A percentile compares a stretch with the other conserved stretches of the same genome.
These are phyloP conservation scores for Yamadazyma sp. DNA, from an alignment of 1,139 yeast species.

Conservation along the genomic window DNA sequence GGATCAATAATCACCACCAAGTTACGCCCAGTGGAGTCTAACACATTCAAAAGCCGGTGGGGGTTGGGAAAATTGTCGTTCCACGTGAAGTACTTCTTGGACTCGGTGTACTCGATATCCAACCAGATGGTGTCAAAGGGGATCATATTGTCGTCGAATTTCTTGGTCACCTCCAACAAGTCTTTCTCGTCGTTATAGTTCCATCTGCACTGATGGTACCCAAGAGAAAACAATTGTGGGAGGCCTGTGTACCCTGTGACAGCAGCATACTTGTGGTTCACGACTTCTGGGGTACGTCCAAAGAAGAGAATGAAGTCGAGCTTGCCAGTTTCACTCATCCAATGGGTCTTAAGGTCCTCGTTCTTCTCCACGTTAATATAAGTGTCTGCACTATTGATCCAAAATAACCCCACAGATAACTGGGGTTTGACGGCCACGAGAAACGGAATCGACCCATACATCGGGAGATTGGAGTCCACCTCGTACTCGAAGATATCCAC, in stretches of 20 bases:
- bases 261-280: constrained; percentile 62
- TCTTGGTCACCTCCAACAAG: constrained; percentile 64
- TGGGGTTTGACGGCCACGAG: constrained; percentile 66
- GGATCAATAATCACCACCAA: constrained; percentile 89
- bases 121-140: constrained; percentile 96
- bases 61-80: constrained; percentile 78
- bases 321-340: constrained; percentile 92
- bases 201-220: constrained; percentile 97
- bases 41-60: constrained; percentile 56
- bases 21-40: constrained; percentile 75
- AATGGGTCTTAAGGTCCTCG: constrained; percentile 56
- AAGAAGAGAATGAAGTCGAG: constrained; percentile 73
- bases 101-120: constrained; percentile 88
- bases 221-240: constrained; percentile 82
- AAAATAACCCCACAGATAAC: constrained; percentile 73
- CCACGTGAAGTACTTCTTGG: constrained; percentile 92
- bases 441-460: constrained; percentile 94
- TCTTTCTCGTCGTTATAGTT: constrained; percentile 88
- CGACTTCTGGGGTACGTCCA: constrained; percentile 59
- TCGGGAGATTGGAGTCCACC: constrained; percentile 74
- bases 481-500: constrained; percentile 96
- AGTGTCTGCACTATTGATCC: constrained; percentile 94
- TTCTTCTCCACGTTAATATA: constrained; percentile 68
- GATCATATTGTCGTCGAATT: constrained; percentile 71
- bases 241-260: constrained; percentile 74